Evolutionary conservation across 768 basidiomycete genomes (phyloP).

Genomic region (Amanita molliuscula): DNA sequence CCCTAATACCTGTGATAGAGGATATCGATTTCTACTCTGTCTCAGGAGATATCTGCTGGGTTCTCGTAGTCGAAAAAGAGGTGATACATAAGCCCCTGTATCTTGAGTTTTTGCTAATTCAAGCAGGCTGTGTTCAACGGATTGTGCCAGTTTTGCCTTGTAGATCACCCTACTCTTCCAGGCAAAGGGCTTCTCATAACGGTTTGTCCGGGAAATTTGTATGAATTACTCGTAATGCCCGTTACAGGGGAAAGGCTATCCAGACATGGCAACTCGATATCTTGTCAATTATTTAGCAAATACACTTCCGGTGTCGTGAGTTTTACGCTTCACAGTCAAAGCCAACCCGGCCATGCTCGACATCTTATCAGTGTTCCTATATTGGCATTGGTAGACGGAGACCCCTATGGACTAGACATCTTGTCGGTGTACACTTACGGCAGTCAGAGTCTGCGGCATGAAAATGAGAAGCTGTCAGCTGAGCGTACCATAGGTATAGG

Average conservation of each 20-base stretch:
- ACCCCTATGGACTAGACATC: constrained; percentile 90
- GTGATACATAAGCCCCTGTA: constrained; percentile 24
- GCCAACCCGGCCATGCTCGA: background rate
- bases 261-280: constrained; percentile 85
- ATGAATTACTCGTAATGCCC: background rate
- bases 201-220: constrained; percentile 23
- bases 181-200: constrained; percentile 74
- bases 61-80: constrained; percentile 92
- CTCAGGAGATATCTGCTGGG: constrained; percentile 51
- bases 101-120: background rate
- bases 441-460: constrained; percentile 59
- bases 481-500: constrained; percentile 74
- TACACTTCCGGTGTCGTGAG: constrained; percentile 50
- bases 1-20: constrained; percentile 69
- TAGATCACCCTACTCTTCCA: constrained; percentile 35
- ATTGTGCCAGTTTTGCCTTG: constrained; percentile 49
- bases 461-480: constrained; percentile 58
- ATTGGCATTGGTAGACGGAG: constrained; percentile 76
- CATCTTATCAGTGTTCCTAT: constrained; percentile 52
- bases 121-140: constrained; percentile 92
- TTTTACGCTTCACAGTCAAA: background rate
- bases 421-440: constrained; percentile 82
- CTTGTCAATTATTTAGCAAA: constrained; percentile 66
- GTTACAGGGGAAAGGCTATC: constrained; percentile 89
- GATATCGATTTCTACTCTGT: constrained; percentile 56